A percentile compares a stretch with the other conserved stretches of the same genome.
These are phyloP conservation scores for Ustilago crameri DNA, from an alignment of 1,284 basidiomycete genomes.

Conservation along the genomic window DNA sequence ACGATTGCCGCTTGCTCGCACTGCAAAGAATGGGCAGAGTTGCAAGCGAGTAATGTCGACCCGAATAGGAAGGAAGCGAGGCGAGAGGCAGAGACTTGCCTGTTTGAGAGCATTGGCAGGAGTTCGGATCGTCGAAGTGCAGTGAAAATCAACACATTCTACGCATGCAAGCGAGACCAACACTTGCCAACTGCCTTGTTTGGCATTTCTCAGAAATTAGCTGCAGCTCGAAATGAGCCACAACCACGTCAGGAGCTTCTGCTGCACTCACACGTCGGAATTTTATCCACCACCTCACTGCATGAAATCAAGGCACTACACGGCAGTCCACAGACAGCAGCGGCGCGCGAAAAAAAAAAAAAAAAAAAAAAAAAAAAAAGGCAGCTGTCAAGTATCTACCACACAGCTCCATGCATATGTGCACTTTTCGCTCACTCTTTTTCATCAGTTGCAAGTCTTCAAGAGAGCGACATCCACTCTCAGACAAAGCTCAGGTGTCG, in stretches of 20 bases:
- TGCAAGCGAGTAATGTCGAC: background rate
- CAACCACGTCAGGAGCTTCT: no score
- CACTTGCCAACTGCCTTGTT: slow-evolving; percentile 20
- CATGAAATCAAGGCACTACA: background rate
- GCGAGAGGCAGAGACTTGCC: background rate
- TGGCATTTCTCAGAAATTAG: slow-evolving; percentile 5
- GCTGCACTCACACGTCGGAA: no score
- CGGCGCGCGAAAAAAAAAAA: no score
- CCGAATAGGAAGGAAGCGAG: background rate
- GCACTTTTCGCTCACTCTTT: no score
- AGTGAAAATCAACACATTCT: background rate
- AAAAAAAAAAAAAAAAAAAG: no score
- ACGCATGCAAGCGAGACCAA: slow-evolving; percentile 25
- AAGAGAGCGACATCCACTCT: no score
- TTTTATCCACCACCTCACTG: background rate
- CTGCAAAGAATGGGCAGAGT: background rate
- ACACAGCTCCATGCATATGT: background rate
- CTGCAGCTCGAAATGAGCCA: no score
- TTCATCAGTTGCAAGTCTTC: no score
- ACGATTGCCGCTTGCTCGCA: background rate
- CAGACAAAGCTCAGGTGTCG: no score
- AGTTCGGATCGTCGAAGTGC: slow-evolving; percentile 4
- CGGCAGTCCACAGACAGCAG: background rate
- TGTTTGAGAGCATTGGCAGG: background rate
- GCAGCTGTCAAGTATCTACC: slow-evolving; percentile 14